phyloP scores from a whole-genome alignment of 352 stramenopile genomes.

The Pythium myriotylum region DNA sequence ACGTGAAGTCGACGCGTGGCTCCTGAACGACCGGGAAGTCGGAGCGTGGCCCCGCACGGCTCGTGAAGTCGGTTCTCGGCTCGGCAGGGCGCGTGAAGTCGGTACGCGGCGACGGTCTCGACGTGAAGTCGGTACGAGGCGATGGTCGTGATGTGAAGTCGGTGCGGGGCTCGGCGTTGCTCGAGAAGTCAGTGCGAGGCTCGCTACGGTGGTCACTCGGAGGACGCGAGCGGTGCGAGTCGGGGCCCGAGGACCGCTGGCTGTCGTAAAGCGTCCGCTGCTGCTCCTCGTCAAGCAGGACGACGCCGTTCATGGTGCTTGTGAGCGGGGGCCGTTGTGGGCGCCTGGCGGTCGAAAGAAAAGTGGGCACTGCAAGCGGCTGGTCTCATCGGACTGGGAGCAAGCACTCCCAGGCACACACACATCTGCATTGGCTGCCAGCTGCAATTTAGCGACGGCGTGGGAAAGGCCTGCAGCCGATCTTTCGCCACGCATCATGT shows the following conservation, averaged over 20 bases:
- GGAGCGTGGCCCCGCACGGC: not conserved
- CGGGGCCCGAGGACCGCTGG: not conserved
- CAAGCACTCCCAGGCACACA: too few relatives aligned
- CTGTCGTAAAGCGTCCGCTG: conserved; percentile 8
- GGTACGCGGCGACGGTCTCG: not conserved
- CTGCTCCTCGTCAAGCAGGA: conserved; percentile 16
- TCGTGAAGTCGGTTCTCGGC: conserved; percentile 18
- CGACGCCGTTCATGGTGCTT: conserved; percentile 12
- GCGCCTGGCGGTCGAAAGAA: not conserved
- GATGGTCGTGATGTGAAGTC: conserved; percentile 9
- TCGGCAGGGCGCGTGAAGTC: conserved; percentile 3
- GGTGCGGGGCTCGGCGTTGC: conserved; percentile 2
- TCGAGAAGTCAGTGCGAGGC: conserved; percentile 13
- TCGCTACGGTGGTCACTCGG: not conserved
- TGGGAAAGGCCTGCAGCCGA: too few relatives aligned
- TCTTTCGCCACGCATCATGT: too few relatives aligned
- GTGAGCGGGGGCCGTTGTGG: not conserved
- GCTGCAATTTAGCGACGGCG: too few relatives aligned
- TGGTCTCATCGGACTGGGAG: too few relatives aligned
- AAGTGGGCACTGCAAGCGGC: not conserved
- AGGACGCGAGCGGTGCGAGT: not conserved
- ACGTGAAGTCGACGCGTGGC: not conserved
- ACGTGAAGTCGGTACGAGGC: conserved; percentile 15
- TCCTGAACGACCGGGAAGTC: not conserved
- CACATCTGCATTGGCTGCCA: too few relatives aligned